Evolutionary conservation across 139 green algal species (phyloP).

Genomic region (Gonium pectorale): DNA sequence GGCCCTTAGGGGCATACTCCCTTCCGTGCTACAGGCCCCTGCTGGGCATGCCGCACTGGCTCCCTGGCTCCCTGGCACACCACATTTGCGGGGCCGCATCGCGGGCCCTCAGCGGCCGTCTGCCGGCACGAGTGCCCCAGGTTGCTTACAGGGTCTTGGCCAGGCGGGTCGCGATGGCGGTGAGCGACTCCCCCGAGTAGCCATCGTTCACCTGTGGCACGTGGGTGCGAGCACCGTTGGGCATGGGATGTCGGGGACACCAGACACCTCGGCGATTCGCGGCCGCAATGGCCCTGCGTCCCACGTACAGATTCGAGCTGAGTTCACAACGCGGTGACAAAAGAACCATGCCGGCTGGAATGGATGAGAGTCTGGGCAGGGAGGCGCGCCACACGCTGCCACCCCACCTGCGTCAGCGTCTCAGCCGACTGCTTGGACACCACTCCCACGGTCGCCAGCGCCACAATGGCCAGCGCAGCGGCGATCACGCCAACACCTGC

Average conservation of each 20-base stretch:
- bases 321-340: too few species aligned
- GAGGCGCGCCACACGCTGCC: not conserved
- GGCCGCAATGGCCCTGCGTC: too few species aligned
- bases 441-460: slow-evolving; percentile 21
- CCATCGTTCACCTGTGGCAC: slow-evolving; percentile 35
- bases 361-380: not conserved
- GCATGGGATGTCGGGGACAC: too few species aligned
- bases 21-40: too few species aligned
- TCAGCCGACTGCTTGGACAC: slow-evolving; percentile 19
- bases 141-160: slow-evolving; percentile 2
- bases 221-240: not conserved
- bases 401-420: slow-evolving; percentile 43
- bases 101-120: too few species aligned
- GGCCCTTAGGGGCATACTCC: too few species aligned
- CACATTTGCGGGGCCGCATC: not conserved
- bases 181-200: slow-evolving; percentile 35
- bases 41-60: too few species aligned
- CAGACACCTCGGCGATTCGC: too few species aligned
- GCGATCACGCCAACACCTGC: slow-evolving; percentile 42
- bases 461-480: slow-evolving; percentile 40
- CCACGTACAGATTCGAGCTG: too few species aligned
- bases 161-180: slow-evolving; percentile 33
- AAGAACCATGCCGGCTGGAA: not conserved
- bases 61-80: too few species aligned
- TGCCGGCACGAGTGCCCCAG: too few species aligned